phyloP scores from a whole-genome alignment of 2,329 filamentous ascomycete species.

The Ascochyta pisi region DNA sequence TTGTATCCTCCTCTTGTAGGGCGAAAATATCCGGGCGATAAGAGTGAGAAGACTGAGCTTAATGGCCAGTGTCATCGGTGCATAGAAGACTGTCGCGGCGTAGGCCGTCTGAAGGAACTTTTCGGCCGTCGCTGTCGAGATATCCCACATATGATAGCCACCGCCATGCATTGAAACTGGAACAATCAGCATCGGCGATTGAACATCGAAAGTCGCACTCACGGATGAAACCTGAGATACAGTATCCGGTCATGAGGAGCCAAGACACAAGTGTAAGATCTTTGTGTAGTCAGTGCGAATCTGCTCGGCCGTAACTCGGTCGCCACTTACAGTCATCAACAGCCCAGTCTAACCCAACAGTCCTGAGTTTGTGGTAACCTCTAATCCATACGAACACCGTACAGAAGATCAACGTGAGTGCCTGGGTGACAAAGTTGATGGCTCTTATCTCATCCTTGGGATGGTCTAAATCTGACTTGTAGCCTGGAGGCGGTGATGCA shows the following conservation, averaged over 20 bases:
- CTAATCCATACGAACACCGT: constrained; percentile 18
- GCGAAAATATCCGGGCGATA: constrained; percentile 31
- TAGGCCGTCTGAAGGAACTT: constrained; percentile 15
- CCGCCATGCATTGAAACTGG: constrained; percentile 18
- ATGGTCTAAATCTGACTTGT: constrained; percentile 10
- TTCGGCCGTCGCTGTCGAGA: constrained; percentile 1
- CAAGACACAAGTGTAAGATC: constrained; percentile 16
- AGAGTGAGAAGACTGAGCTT: constrained; percentile 35
- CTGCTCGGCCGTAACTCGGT: neutral
- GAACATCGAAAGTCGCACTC: neutral
- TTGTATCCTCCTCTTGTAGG: constrained; percentile 17
- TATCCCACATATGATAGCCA: constrained; percentile 22
- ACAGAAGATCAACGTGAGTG: constrained; percentile 13
- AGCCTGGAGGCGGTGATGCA: constrained; percentile 9
- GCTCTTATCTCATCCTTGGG: constrained; percentile 18
- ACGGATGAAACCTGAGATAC: constrained; percentile 11
- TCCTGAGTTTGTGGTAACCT: constrained; percentile 13
- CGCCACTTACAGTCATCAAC: constrained; percentile 20
- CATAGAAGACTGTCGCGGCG: constrained; percentile 26
- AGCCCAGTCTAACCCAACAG: constrained; percentile 9
- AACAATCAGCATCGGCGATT: neutral
- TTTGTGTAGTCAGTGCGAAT: neutral
- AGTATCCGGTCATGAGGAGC: constrained; percentile 18
- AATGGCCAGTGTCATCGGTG: constrained; percentile 26
- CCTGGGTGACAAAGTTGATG: constrained; percentile 21